A percentile compares a stretch with the other conserved stretches of the same genome.
Conservation (phyloP, 805 yeast species). For the Aciculoconidium aculeatum region DNA sequence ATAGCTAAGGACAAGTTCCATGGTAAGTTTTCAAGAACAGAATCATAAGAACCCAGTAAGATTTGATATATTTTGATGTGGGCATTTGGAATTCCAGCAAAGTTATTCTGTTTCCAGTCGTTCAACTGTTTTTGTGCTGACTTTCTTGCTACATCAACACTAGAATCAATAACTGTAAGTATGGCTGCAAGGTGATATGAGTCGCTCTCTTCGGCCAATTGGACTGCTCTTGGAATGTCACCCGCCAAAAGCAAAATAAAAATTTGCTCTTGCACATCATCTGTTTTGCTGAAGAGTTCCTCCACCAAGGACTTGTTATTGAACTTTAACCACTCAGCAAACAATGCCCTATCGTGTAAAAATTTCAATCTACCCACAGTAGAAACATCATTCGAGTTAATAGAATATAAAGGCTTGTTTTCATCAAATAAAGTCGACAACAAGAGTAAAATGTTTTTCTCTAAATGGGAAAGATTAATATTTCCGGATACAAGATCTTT, state of each 20-base stretch:
- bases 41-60: slow-evolving; percentile 46
- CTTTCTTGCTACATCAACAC: slow-evolving; percentile 49
- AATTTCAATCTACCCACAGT: too few species aligned
- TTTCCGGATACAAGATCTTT: too few species aligned
- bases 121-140: slow-evolving; percentile 58
- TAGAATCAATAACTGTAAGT: slow-evolving; percentile 66
- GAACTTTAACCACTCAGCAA: slow-evolving; percentile 54
- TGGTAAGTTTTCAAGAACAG: slow-evolving; percentile 37
- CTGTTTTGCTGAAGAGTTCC: slow-evolving; percentile 13
- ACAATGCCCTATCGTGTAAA: slow-evolving; percentile 42
- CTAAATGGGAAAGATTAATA: too few species aligned
- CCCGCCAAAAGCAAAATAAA: slow-evolving; percentile 48
- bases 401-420: too few species aligned
- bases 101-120: slow-evolving; percentile 53
- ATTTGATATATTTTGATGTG: slow-evolving; percentile 59
- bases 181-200: slow-evolving; percentile 69
- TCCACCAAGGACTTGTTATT: slow-evolving; percentile 34
- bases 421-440: too few species aligned
- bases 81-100: slow-evolving; percentile 44
- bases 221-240: slow-evolving; percentile 56
- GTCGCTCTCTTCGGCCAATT: slow-evolving; percentile 50
- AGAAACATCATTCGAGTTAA: too few species aligned
- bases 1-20: slow-evolving; percentile 65
- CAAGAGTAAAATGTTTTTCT: too few species aligned
- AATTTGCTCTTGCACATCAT: slow-evolving; percentile 45